Evolutionary conservation across 148 eudicot genomes (phyloP).

Genomic region (Rhododendron griersonianum): DNA sequence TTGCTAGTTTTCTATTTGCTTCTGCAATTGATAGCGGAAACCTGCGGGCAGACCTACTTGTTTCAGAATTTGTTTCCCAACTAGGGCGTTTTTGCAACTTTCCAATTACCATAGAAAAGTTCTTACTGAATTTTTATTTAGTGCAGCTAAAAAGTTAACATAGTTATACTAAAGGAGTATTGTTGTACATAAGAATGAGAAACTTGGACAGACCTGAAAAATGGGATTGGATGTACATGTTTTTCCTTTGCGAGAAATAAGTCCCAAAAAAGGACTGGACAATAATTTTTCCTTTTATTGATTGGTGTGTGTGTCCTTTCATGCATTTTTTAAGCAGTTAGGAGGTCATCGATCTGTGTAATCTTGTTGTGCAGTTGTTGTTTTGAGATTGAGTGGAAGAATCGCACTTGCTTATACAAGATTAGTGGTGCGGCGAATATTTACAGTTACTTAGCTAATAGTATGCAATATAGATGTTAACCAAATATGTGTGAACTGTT

Average conservation of each 20-base stretch:
- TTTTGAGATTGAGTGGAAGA: neutral
- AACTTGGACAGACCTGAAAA: neutral
- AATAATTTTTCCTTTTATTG: neutral
- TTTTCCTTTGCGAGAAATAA: neutral
- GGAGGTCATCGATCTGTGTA: neutral
- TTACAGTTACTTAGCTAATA: neutral
- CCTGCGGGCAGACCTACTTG: neutral
- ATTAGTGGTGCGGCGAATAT: neutral
- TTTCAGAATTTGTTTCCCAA: neutral
- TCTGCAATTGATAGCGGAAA: neutral
- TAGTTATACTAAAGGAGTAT: neutral
- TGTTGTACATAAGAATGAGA: neutral
- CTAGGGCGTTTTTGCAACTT: neutral
- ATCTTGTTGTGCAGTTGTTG: neutral
- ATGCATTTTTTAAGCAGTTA: neutral
- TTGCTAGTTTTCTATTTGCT: neutral
- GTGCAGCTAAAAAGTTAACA: neutral
- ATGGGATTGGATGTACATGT: neutral
- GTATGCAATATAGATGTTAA: neutral
- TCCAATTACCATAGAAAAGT: neutral
- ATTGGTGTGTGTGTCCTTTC: neutral
- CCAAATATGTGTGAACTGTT: neutral
- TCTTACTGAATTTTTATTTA: neutral
- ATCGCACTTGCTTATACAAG: neutral
- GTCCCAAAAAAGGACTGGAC: neutral